A percentile compares a stretch with the other conserved stretches of the same genome.
phyloP scores from a whole-genome alignment of 2,329 filamentous ascomycete species.

The Fusarium cyanostomum region DNA sequence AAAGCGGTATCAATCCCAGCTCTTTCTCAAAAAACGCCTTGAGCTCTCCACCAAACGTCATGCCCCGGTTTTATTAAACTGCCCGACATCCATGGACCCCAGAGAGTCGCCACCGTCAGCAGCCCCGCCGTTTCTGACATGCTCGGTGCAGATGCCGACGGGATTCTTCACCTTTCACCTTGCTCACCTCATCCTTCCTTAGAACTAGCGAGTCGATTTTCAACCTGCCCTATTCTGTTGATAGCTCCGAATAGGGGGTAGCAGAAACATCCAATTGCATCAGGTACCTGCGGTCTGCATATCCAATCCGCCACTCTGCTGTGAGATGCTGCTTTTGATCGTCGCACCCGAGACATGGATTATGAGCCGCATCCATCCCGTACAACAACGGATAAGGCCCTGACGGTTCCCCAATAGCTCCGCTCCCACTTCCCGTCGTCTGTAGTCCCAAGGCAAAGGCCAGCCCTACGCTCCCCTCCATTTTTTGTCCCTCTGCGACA shows the following conservation, averaged over 20 bases:
- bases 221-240: constrained; percentile 9
- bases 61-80: constrained; percentile 17
- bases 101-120: constrained; percentile 22
- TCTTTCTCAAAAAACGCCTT: constrained; percentile 23
- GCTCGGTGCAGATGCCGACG: constrained; percentile 1
- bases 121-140: constrained; percentile 24
- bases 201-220: constrained; percentile 12
- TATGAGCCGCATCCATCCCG: neutral
- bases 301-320: neutral
- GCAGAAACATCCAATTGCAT: constrained; percentile 13
- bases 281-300: constrained; percentile 4
- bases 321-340: constrained; percentile 14
- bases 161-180: constrained; percentile 4
- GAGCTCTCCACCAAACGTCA: constrained; percentile 28
- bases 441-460: neutral
- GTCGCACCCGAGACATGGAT: constrained; percentile 15
- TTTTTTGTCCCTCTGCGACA: neutral
- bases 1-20: too few relatives aligned
- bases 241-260: constrained; percentile 1
- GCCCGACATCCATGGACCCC: constrained; percentile 16
- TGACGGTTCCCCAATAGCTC: neutral
- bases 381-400: neutral
- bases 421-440: neutral
- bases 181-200: constrained; percentile 21
- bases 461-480: neutral